These are phyloP conservation scores for Coccomyxa sp. DNA, from an alignment of 139 green algal genomes.

Conservation along the genomic window DNA sequence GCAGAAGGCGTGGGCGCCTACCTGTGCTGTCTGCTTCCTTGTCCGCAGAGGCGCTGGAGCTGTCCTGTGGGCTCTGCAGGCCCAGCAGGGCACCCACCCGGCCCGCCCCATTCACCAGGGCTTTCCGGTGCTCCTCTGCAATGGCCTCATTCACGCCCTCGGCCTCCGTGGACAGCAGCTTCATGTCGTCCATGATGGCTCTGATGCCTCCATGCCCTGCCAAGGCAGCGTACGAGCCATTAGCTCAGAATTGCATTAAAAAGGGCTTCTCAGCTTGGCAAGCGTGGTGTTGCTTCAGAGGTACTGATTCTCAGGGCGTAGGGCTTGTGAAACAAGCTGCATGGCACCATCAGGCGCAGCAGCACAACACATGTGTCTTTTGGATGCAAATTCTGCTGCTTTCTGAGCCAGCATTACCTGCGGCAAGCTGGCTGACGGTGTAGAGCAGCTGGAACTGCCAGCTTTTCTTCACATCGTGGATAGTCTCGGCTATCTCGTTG, in stretches of 20 bases:
- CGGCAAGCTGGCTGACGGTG: constrained; percentile 56
- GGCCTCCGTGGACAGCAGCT: constrained; percentile 55
- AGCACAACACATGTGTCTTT: not conserved
- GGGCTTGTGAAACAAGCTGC: too few relatives aligned
- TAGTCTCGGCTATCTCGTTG: constrained; percentile 31
- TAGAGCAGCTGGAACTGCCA: constrained; percentile 65
- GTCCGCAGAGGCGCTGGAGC: not conserved
- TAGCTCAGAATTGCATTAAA: too few relatives aligned
- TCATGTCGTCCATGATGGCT: constrained; percentile 56
- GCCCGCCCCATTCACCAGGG: constrained; percentile 29
- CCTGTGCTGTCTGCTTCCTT: not conserved
- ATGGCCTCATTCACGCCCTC: constrained; percentile 48
- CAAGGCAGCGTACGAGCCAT: not conserved
- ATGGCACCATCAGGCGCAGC: not conserved
- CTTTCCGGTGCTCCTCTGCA: constrained; percentile 14
- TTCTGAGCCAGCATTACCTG: constrained; percentile 10
- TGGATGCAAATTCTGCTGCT: not conserved
- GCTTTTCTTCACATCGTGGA: constrained; percentile 37
- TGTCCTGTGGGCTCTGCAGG: constrained; percentile 12
- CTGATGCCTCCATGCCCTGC: constrained; percentile 46
- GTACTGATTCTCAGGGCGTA: too few relatives aligned
- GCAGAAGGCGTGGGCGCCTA: not conserved
- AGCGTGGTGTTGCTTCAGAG: too few relatives aligned
- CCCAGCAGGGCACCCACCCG: constrained; percentile 52
- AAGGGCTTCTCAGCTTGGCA: too few relatives aligned